These are phyloP conservation scores for Taxillus chinensis DNA, from an alignment of 164 flowering plant genomes.

Conservation along the genomic window DNA sequence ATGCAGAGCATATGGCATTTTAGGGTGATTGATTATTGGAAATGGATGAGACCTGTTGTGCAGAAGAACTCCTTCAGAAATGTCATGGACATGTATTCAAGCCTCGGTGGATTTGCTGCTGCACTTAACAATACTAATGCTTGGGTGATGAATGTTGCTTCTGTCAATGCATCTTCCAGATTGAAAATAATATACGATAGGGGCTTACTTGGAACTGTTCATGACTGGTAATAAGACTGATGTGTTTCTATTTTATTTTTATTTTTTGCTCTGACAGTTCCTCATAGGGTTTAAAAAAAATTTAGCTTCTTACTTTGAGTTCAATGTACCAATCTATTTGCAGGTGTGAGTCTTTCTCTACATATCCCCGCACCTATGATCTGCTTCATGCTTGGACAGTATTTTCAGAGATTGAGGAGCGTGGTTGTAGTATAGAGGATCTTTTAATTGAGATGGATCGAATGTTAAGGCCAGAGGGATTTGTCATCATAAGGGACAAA, in stretches of 20 bases:
- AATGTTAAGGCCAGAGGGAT: constrained; percentile 70
- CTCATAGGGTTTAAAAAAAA: too few relatives aligned
- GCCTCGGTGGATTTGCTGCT: constrained; percentile 79
- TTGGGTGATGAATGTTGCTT: constrained; percentile 88
- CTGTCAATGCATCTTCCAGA: constrained; percentile 41
- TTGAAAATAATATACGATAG: constrained; percentile 68
- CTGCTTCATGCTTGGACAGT: constrained; percentile 81
- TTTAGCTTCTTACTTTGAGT: neutral
- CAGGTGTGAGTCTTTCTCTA: constrained; percentile 89
- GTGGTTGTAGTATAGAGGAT: constrained; percentile 69
- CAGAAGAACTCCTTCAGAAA: constrained; percentile 53
- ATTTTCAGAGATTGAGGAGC: constrained; percentile 50
- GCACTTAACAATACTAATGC: constrained; percentile 66
- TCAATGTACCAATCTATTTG: neutral
- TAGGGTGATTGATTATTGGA: constrained; percentile 72
- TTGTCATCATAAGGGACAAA: constrained; percentile 77
- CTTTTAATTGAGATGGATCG: constrained; percentile 87
- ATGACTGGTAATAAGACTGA: constrained; percentile 45
- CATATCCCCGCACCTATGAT: constrained; percentile 92
- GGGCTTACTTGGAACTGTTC: constrained; percentile 71
- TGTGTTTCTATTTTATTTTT: neutral
- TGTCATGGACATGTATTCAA: constrained; percentile 80
- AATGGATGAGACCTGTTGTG: constrained; percentile 50
- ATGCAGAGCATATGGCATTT: constrained; percentile 54
- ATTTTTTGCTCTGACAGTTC: neutral